Evolutionary conservation across 164 flowering plant species (phyloP).

Genomic region (Echeveria elegans): DNA sequence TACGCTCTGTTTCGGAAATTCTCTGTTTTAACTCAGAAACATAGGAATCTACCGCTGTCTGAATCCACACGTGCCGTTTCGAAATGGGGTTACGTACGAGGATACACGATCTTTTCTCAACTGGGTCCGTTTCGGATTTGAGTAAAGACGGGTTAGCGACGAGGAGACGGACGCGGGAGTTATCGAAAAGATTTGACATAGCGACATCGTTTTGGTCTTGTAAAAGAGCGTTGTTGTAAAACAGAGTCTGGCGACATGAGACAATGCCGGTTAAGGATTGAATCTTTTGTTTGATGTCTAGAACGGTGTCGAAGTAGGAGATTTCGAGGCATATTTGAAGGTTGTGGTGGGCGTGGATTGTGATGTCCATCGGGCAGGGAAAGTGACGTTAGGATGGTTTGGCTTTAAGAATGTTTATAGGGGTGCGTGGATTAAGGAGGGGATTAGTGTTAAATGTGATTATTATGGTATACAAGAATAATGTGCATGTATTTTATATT

Average conservation of each 20-base stretch:
- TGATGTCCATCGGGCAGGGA: not conserved
- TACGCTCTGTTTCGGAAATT: not conserved
- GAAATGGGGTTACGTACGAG: conserved; percentile 11
- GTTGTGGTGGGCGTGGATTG: conserved; percentile 7
- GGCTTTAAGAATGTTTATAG: too few relatives aligned
- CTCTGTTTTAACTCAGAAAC: not conserved
- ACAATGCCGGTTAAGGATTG: conserved; percentile 53
- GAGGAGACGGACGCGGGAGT: conserved; percentile 42
- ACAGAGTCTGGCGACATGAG: conserved; percentile 40
- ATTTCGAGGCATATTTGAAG: conserved; percentile 30
- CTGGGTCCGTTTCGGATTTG: not conserved
- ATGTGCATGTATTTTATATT: too few relatives aligned
- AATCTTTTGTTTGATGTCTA: conserved; percentile 68
- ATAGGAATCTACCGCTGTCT: not conserved
- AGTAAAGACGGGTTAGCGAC: conserved; percentile 18
- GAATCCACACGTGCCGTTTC: not conserved
- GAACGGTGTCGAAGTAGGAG: conserved; percentile 63
- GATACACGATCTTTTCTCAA: not conserved
- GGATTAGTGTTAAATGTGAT: too few relatives aligned
- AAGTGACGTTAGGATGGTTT: too few relatives aligned
- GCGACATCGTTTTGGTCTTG: conserved; percentile 39
- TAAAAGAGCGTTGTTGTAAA: conserved; percentile 46
- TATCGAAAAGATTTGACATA: conserved; percentile 35
- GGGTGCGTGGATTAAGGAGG: too few relatives aligned
- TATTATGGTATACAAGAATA: too few relatives aligned